These are phyloP conservation scores for Elongisporangium undulatum DNA, from an alignment of 352 stramenopile species.

Conservation along the genomic window DNA sequence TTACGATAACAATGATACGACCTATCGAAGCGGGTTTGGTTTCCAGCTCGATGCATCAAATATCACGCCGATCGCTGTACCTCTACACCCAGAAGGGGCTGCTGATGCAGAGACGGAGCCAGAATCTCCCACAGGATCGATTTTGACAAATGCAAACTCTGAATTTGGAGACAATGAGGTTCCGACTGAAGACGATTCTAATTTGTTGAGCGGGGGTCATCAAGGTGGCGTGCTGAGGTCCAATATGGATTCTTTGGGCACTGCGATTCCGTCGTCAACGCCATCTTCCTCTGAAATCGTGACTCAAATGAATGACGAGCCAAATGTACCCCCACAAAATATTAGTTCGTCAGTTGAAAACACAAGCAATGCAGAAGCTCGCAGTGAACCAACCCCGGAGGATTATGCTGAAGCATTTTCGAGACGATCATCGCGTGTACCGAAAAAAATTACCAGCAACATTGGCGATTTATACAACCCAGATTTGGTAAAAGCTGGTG, in stretches of 20 bases:
- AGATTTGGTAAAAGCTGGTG: constrained; percentile 35
- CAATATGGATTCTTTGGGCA: not conserved
- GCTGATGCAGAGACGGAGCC: constrained; percentile 60
- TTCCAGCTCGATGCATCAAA: constrained; percentile 32
- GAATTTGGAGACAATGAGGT: constrained; percentile 4
- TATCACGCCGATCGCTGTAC: not conserved
- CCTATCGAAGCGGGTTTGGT: constrained; percentile 48
- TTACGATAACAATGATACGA: constrained; percentile 63
- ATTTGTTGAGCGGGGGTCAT: not conserved
- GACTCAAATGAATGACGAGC: not conserved
- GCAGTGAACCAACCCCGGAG: not conserved
- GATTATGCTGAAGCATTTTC: constrained; percentile 12
- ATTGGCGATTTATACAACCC: constrained; percentile 80
- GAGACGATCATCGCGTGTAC: constrained; percentile 58
- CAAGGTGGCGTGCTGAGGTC: not conserved
- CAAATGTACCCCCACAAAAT: not conserved
- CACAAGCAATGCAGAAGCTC: not conserved
- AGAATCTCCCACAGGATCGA: constrained; percentile 16
- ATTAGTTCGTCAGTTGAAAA: not conserved
- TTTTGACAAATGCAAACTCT: not conserved
- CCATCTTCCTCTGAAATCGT: not conserved
- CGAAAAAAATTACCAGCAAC: constrained; percentile 72
- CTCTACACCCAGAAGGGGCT: constrained; percentile 6
- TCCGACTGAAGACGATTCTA: constrained; percentile 8
- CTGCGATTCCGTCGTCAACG: not conserved